Evolutionary conservation across 2,329 filamentous ascomycete genomes (phyloP).

Genomic region (Aspergillus unguis): DNA sequence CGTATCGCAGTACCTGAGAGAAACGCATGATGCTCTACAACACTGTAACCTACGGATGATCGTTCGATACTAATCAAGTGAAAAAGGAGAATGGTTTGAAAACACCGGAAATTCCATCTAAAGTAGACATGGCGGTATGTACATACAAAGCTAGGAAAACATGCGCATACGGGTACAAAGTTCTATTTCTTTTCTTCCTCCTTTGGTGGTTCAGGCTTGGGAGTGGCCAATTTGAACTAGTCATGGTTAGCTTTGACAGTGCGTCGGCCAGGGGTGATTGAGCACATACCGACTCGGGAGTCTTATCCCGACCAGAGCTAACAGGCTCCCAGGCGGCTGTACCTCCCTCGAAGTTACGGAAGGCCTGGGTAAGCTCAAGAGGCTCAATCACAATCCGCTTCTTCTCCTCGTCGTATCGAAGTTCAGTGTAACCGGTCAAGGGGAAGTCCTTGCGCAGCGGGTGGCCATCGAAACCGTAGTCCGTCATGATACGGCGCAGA

Average conservation of each 20-base stretch:
- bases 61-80: neutral
- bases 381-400: constrained; percentile 99
- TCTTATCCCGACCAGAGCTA: constrained; percentile 70
- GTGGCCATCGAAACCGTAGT: constrained; percentile 98
- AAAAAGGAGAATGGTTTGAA: neutral
- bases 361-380: constrained; percentile 94
- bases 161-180: constrained; percentile 36
- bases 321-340: constrained; percentile 69
- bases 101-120: constrained; percentile 10
- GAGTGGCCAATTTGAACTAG: constrained; percentile 87
- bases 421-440: constrained; percentile 94
- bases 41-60: no score
- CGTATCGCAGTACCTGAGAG: no score
- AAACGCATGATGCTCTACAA: no score
- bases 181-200: constrained; percentile 86
- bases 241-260: neutral
- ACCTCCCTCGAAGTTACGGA: constrained; percentile 95
- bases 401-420: constrained; percentile 98
- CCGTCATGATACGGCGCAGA: constrained; percentile 95
- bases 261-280: neutral
- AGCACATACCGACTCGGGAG: constrained; percentile 64
- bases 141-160: constrained; percentile 35
- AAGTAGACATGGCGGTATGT: constrained; percentile 33
- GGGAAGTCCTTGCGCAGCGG: constrained; percentile 97
- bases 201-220: constrained; percentile 83